A percentile compares a stretch with the other conserved stretches of the same genome.
These are phyloP conservation scores for Leersia perrieri DNA, from an alignment of 176 grass and related monocot species.

Conservation along the genomic window DNA sequence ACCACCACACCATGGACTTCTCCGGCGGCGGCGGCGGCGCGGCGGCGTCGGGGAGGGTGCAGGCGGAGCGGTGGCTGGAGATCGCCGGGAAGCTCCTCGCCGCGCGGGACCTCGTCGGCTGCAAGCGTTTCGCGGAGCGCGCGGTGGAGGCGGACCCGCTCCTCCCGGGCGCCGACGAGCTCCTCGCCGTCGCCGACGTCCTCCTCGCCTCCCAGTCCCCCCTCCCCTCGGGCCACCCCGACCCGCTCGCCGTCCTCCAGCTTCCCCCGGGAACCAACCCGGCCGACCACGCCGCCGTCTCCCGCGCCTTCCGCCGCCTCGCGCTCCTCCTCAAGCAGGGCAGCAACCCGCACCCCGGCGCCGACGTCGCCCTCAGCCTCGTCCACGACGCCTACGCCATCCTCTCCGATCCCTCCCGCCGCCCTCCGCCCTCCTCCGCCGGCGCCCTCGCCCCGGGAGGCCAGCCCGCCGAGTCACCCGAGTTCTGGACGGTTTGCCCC, in stretches of 20 bases:
- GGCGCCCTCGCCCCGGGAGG: not conserved
- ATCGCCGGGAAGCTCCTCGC: constrained; percentile 73
- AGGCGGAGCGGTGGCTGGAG: constrained; percentile 82
- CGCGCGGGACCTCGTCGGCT: constrained; percentile 78
- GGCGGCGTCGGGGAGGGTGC: constrained; percentile 41
- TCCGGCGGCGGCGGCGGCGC: constrained; percentile 27
- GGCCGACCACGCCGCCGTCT: constrained; percentile 22
- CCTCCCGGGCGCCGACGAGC: constrained; percentile 79
- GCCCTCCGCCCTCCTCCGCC: constrained; percentile 7
- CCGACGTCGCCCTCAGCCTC: constrained; percentile 46
- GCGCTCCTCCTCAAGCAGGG: constrained; percentile 48
- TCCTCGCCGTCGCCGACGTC: constrained; percentile 87
- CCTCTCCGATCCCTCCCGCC: constrained; percentile 52
- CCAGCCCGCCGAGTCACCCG: not conserved
- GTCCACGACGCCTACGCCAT: constrained; percentile 42
- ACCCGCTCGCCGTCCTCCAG: constrained; percentile 66
- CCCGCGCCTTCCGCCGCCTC: constrained; percentile 57
- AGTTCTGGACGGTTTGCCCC: constrained; percentile 92
- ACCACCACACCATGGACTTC: constrained; percentile 38
- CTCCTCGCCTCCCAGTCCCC: constrained; percentile 76
- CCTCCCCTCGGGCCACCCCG: constrained; percentile 29
- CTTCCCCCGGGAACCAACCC: constrained; percentile 28
- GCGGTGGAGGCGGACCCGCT: constrained; percentile 82
- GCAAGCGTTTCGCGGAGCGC: constrained; percentile 91
- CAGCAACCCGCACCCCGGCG: constrained; percentile 46